Conservation (phyloP, 441 rosid genomes). For the Omphalea diandra region DNA sequence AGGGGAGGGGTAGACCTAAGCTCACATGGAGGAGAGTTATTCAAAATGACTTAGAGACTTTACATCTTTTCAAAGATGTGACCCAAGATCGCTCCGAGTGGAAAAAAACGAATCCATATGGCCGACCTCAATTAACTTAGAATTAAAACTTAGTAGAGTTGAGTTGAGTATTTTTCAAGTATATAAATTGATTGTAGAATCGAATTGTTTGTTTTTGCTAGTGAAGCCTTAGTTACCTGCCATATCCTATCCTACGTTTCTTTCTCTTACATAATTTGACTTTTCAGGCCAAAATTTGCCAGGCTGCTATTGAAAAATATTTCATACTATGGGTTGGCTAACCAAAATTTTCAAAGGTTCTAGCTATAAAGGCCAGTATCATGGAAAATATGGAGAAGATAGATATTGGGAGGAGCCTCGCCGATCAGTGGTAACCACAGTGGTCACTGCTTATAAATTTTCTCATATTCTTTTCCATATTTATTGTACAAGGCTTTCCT, state of each 20-base stretch:
- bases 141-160: too few relatives aligned
- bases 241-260: conserved; percentile 13
- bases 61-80: too few relatives aligned
- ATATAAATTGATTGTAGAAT: not conserved
- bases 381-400: conserved; percentile 47
- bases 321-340: conserved; percentile 66
- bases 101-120: too few relatives aligned
- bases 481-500: not conserved
- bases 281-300: conserved; percentile 34
- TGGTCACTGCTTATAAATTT: not conserved
- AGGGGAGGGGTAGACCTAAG: too few relatives aligned
- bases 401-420: conserved; percentile 51
- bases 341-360: conserved; percentile 65
- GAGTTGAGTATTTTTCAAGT: too few relatives aligned
- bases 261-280: conserved; percentile 14
- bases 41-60: too few relatives aligned
- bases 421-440: conserved; percentile 48
- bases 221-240: not conserved
- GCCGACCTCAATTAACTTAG: too few relatives aligned
- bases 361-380: conserved; percentile 46
- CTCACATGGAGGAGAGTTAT: too few relatives aligned
- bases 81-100: too few relatives aligned
- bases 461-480: not conserved
- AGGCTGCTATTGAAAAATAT: conserved; percentile 14
- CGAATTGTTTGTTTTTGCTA: not conserved